These are phyloP conservation scores for Fragilaria crotonensis DNA, from an alignment of 108 stramenopile species.

Conservation along the genomic window DNA sequence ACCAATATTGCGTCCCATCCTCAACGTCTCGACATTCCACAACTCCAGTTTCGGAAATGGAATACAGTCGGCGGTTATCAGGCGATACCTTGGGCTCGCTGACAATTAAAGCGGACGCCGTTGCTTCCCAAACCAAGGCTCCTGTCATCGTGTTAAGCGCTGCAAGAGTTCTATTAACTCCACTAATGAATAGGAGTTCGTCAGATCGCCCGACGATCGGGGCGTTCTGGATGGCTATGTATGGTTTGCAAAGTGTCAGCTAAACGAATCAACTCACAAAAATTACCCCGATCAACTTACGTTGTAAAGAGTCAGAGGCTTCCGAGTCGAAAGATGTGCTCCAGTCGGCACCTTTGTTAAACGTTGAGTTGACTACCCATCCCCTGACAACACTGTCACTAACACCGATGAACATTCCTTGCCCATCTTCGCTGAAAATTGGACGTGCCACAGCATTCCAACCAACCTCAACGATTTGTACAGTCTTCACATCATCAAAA, in stretches of 20 bases:
- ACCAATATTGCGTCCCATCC: neutral
- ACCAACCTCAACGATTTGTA: neutral
- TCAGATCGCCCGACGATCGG: neutral
- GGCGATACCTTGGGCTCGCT: neutral
- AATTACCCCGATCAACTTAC: no score
- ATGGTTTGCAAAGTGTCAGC: no score
- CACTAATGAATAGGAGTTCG: neutral
- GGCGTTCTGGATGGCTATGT: no score
- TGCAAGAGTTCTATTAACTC: neutral
- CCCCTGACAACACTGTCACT: conserved; percentile 1
- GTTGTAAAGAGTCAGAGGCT: no score
- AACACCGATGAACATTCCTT: neutral
- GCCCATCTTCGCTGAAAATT: conserved; percentile 1
- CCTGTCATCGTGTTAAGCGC: conserved; percentile 3
- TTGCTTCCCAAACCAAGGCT: neutral
- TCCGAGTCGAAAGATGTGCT: no score
- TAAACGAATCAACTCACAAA: no score
- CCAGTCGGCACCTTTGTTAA: no score
- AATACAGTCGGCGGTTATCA: neutral
- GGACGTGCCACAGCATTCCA: conserved; percentile 8
- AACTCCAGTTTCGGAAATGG: neutral
- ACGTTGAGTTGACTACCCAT: no score
- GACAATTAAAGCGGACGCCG: neutral
- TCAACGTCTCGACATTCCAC: neutral
- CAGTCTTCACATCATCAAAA: neutral